Evolutionary conservation across 208 protist species (phyloP).

Genomic region (Acanthamoeba sp.): DNA sequence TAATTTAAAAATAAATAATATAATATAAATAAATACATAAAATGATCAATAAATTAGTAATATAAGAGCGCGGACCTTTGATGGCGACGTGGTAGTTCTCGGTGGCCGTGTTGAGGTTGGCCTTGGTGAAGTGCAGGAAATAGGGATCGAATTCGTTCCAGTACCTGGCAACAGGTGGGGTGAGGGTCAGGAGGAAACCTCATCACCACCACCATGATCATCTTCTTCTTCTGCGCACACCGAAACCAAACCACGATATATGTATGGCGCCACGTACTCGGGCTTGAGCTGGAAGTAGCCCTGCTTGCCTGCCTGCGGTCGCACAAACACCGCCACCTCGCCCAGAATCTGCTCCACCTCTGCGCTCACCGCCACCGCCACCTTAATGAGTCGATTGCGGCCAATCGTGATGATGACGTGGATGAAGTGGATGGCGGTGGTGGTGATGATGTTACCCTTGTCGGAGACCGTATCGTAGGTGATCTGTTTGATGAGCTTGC

Average conservation of each 20-base stretch:
- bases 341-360: conserved; percentile 31
- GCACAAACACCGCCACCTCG: conserved; percentile 26
- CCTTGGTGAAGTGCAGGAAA: conserved; percentile 56
- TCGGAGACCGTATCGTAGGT: conserved; percentile 17
- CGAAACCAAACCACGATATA: neutral
- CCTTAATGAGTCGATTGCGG: neutral
- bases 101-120: conserved; percentile 3
- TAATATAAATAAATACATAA: too few species aligned
- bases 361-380: too few species aligned
- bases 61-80: neutral
- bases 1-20: too few species aligned
- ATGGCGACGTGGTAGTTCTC: conserved; percentile 62
- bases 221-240: too few species aligned
- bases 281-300: conserved; percentile 60
- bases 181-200: neutral
- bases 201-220: neutral
- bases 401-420: neutral
- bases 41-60: too few species aligned
- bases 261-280: neutral
- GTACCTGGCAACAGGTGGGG: neutral
- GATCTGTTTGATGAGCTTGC: conserved; percentile 60
- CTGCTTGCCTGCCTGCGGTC: conserved; percentile 61
- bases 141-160: conserved; percentile 71
- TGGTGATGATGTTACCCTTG: neutral
- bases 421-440: neutral